These are phyloP conservation scores for Kockiozyma suomiensis DNA, from an alignment of 805 yeast species.

Conservation along the genomic window DNA sequence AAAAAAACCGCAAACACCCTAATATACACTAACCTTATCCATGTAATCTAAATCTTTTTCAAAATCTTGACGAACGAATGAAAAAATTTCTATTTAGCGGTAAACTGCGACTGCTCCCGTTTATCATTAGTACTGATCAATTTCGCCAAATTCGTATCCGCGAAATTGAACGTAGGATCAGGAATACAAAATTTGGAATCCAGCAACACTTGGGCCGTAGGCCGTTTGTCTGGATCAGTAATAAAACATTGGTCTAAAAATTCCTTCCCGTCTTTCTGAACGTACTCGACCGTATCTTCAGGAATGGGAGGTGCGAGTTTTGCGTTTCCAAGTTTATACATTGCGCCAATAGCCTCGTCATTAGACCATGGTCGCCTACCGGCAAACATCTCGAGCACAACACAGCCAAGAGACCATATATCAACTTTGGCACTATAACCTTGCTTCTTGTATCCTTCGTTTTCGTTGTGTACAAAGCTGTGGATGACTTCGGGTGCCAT, in stretches of 20 bases:
- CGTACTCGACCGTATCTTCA: slow-evolving; percentile 70
- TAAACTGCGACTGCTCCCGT: slow-evolving; percentile 31
- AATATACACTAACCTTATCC: background rate
- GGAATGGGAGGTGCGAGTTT: slow-evolving; percentile 95
- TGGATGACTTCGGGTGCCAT: slow-evolving; percentile 99
- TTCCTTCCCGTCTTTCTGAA: slow-evolving; percentile 64
- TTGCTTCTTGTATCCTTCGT: slow-evolving; percentile 80
- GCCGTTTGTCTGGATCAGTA: slow-evolving; percentile 78
- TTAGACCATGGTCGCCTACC: slow-evolving; percentile 98
- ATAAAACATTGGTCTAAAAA: slow-evolving; percentile 78
- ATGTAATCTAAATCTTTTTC: background rate
- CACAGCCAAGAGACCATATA: slow-evolving; percentile 98
- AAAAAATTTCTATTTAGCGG: background rate
- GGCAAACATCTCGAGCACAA: slow-evolving; percentile 95
- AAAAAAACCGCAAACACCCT: background rate
- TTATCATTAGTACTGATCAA: slow-evolving; percentile 50
- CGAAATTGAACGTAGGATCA: slow-evolving; percentile 52
- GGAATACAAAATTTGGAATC: slow-evolving; percentile 36
- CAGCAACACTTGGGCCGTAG: slow-evolving; percentile 74
- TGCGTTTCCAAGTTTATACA: slow-evolving; percentile 82
- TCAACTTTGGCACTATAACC: slow-evolving; percentile 98
- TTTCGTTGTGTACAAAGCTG: slow-evolving; percentile 67
- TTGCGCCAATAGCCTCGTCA: slow-evolving; percentile 91
- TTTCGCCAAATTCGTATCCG: slow-evolving; percentile 57
- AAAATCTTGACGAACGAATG: too few species aligned